Base-by-base conservation (phyloP, 208 protist species). In the Acanthamoeba quina region DNA sequence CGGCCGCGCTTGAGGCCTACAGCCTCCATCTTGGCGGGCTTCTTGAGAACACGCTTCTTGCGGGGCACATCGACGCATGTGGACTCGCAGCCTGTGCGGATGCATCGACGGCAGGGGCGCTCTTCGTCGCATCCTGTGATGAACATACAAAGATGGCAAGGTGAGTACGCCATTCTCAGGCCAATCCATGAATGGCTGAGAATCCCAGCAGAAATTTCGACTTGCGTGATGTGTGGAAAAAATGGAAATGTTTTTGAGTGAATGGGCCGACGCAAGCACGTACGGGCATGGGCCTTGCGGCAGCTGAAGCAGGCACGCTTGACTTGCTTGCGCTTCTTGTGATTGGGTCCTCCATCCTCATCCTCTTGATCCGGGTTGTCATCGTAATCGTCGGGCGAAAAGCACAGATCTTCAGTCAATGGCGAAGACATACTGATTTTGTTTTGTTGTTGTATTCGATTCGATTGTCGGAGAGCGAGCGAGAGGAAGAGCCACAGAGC, bases 301-400 rank as follows among this genome's bases (percentile, higher is more conserved):
- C 62, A 68, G 17, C 62, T 68, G 62, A 68, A 68, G 62, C 62
- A 68, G 29, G 62, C 62, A 34, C 62, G 62, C 62, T 68, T 68
- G n/a, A 68, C 62, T 34, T 68, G 62, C 62, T 68, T 68, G 62
- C 62, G 62, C 62, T 68, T 68, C 62, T 68, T 68, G n/a, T 68
- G 62, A n/a, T 34, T 34, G 62, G 62, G 29, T 68, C 62, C 62
- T 68, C 62, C 62, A n/a, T 68, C 62, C 62, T 68, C 62, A 34
- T 68, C 62, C 62, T 68, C 62, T 15, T 68, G 62, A 34, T 68
- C 62, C 7, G 62, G 62, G n/a, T 68, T 68, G 34, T 68, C 62
- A 68, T 68, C 62, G 62, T 68, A 68, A 68, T 68, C 62, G 62
- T 68, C 62, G 62, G 62, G 62, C n/a, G 62, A 68, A 15, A 68